These are phyloP conservation scores for Metarhizium album DNA, from an alignment of 2,329 filamentous ascomycete species.

Conservation along the genomic window DNA sequence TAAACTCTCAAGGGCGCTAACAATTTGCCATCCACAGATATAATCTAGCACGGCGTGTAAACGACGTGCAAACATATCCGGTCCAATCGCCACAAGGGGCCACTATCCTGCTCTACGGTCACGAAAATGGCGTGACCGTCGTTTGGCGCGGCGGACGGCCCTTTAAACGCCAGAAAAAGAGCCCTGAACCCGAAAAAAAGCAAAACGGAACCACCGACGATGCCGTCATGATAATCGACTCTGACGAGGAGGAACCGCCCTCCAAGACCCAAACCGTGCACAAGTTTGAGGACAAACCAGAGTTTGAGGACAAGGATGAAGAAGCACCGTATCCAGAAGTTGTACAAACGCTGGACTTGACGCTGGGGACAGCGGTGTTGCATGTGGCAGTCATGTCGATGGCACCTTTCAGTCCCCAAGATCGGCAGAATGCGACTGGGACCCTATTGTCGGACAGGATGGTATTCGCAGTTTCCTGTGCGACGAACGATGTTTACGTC, in stretches of 20 bases:
- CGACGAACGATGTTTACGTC: slow-evolving; percentile 44
- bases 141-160: slow-evolving; percentile 51
- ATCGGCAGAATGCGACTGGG: slow-evolving; percentile 34
- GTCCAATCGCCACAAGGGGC: slow-evolving; percentile 52
- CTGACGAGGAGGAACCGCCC: slow-evolving; percentile 43
- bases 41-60: slow-evolving; percentile 44
- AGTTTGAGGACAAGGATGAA: slow-evolving; percentile 44
- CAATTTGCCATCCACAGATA: slow-evolving; percentile 33
- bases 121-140: slow-evolving; percentile 50
- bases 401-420: slow-evolving; percentile 35
- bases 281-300: slow-evolving; percentile 41
- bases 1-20: background rate
- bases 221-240: slow-evolving; percentile 52
- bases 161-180: slow-evolving; percentile 38
- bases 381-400: slow-evolving; percentile 47
- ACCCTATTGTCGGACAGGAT: slow-evolving; percentile 45
- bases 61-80: slow-evolving; percentile 51
- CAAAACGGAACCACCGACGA: slow-evolving; percentile 42
- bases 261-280: slow-evolving; percentile 20
- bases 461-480: slow-evolving; percentile 50
- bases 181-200: slow-evolving; percentile 26
- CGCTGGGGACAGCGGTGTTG: slow-evolving; percentile 43
- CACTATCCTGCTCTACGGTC: slow-evolving; percentile 51
- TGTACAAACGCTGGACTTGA: slow-evolving; percentile 50
- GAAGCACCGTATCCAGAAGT: slow-evolving; percentile 43